A percentile compares a stretch with the other conserved stretches of the same genome.
These are phyloP conservation scores for Russula earlei DNA, from an alignment of 768 basidiomycete species.

Conservation along the genomic window DNA sequence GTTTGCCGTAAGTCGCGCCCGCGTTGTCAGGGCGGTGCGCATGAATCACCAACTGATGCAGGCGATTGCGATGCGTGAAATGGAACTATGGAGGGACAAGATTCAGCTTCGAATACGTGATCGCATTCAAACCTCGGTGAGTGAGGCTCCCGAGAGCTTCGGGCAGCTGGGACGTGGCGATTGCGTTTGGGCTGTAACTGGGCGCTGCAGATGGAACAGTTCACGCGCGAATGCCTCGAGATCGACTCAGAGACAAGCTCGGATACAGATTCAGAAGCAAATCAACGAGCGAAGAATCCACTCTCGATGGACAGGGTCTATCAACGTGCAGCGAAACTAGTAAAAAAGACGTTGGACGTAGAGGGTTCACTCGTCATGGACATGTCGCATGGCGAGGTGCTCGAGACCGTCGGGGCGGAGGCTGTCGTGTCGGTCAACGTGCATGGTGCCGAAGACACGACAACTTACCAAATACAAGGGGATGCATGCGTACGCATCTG, in stretches of 20 bases:
- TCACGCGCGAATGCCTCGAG: constrained; percentile 90
- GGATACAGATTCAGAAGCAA: constrained; percentile 32
- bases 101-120: constrained; percentile 87
- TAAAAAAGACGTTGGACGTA: constrained; percentile 83
- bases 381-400: constrained; percentile 81
- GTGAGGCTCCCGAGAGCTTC: constrained; percentile 19
- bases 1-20: constrained; percentile 50
- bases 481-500: constrained; percentile 71
- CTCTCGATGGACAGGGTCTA: constrained; percentile 81
- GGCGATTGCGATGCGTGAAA: constrained; percentile 88
- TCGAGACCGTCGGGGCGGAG: constrained; percentile 57
- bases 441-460: constrained; percentile 57
- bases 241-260: constrained; percentile 56
- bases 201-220: constrained; percentile 73
- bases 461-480: constrained; percentile 45
- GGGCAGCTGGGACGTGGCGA: background rate
- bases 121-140: constrained; percentile 80
- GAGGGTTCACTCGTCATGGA: constrained; percentile 91
- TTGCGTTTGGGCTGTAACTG: background rate
- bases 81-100: constrained; percentile 96
- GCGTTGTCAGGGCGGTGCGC: background rate
- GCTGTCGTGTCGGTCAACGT: constrained; percentile 58
- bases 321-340: constrained; percentile 80
- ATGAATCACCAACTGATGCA: constrained; percentile 16
- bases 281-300: constrained; percentile 19